These are phyloP conservation scores for Beauveria asiatica DNA, from an alignment of 2,329 filamentous ascomycete genomes.

Conservation along the genomic window DNA sequence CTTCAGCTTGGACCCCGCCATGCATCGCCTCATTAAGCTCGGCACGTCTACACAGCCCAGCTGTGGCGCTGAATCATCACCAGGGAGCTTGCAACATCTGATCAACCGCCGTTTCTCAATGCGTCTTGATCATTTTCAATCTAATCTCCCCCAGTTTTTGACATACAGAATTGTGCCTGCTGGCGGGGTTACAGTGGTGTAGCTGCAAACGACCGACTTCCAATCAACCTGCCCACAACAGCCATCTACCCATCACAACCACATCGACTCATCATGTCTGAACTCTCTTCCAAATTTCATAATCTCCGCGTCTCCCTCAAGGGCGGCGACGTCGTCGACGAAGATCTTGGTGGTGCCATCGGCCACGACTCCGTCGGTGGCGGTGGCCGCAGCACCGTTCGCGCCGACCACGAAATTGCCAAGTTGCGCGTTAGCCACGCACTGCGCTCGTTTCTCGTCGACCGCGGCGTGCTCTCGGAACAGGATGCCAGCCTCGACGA, in stretches of 20 bases:
- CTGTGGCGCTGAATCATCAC: not conserved
- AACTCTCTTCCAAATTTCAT: constrained; percentile 11
- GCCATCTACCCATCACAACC: not conserved
- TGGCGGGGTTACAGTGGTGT: not conserved
- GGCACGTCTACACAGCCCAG: not conserved
- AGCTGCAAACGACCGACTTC: not conserved
- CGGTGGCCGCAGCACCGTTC: constrained; percentile 46
- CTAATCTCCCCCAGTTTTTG: not conserved
- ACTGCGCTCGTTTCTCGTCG: constrained; percentile 45
- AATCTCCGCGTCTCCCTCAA: constrained; percentile 13
- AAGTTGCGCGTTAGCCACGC: constrained; percentile 52
- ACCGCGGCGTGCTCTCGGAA: constrained; percentile 41
- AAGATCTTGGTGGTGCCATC: constrained; percentile 45
- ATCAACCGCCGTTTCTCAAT: not conserved
- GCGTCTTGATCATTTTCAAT: not conserved
- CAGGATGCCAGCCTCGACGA: constrained; percentile 34
- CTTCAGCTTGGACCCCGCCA: not conserved
- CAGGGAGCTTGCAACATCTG: not conserved
- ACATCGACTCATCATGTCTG: constrained; percentile 11
- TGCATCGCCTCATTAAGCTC: constrained; percentile 1
- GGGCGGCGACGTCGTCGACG: constrained; percentile 36
- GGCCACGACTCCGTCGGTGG: constrained; percentile 45
- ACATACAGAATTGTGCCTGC: not conserved
- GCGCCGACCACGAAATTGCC: constrained; percentile 38
- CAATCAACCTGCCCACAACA: not conserved